Base-by-base conservation (phyloP, 495 filamentous ascomycete species). In the Hyaloscypha bicolor region DNA sequence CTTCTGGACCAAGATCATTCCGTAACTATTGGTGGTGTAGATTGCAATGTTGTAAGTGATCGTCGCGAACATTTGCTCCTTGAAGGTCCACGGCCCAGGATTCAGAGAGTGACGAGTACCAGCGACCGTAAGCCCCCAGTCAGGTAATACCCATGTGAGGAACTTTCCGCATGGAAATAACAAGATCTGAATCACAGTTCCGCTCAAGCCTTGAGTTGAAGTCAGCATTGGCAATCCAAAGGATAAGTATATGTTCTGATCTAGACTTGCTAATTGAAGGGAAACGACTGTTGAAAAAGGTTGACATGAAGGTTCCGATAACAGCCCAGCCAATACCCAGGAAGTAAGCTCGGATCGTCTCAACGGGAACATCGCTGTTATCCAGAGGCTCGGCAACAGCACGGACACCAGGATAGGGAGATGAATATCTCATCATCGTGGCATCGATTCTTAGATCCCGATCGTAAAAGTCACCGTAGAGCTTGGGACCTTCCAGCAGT, bases 21-120 rank as follows among this genome's bases (percentile, higher is more conserved):
- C 56, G 32, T 69, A 64, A 48, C 48, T 66, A 30, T 64, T 60
- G 6, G 66, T 64, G 3, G 61, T 64, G 32, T 60, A 60, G 31
- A 60, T 55, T 12, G 60, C 66, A 60, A 68, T 64, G 60, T 81
- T 81, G 12, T 84, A 83, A 87, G 91, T 92, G 69, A 92, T 86
- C 2, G 88, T 88, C 66, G 92, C 89, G 67, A 93, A 79, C 14
- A 87, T 85, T 78, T 93, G 90, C 72, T 92, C 89, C 73, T 93
- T 93, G 76, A 91, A 86, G 72, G 90, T 92, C 78, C 92, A 93
- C 35, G 86, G 87, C 14, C 90, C 88, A 8, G 88, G 88, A 67
- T 92, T 92, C 33, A 91, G 69, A 48, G 81, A 83, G 71, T 81
- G 84, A 21, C 79, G 72, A 37, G 80, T 56, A 9, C 89, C 88